Evolutionary conservation across 345 rosid genomes (phyloP).

Genomic region (Alliaria petiolata): DNA sequence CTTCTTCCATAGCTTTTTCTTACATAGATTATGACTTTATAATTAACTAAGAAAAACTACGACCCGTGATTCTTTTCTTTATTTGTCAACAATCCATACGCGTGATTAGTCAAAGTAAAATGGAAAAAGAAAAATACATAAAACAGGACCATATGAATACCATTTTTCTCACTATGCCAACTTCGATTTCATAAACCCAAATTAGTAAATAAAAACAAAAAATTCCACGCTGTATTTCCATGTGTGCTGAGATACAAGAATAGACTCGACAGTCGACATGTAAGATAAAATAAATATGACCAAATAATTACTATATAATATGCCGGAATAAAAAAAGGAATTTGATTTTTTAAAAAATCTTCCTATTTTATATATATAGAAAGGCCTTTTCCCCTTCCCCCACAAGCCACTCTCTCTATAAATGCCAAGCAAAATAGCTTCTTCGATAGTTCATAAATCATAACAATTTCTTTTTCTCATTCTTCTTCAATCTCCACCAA

Average conservation of each 20-base stretch:
- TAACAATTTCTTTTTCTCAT: neutral
- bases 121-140: neutral
- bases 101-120: conserved; percentile 24
- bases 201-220: conserved; percentile 28
- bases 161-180: conserved; percentile 18
- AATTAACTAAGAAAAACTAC: conserved; percentile 18
- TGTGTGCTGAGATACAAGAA: conserved; percentile 29
- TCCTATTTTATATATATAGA: neutral
- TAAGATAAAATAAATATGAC: neutral
- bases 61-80: conserved; percentile 29
- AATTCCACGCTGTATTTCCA: conserved; percentile 38
- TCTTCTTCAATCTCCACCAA: neutral
- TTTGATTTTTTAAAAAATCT: too few relatives aligned
- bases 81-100: conserved; percentile 29
- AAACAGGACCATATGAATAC: conserved; percentile 18
- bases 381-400: neutral
- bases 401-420: conserved; percentile 21
- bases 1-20: neutral
- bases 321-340: neutral
- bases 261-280: conserved; percentile 21
- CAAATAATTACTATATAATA: conserved; percentile 4
- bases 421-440: conserved; percentile 24
- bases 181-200: conserved; percentile 33
- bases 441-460: conserved; percentile 20
- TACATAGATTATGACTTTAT: neutral